A percentile compares a stretch with the other conserved stretches of the same genome.
Evolutionary conservation across 2,329 filamentous ascomycete species (phyloP).

Genomic region (Fusarium drepaniforme): DNA sequence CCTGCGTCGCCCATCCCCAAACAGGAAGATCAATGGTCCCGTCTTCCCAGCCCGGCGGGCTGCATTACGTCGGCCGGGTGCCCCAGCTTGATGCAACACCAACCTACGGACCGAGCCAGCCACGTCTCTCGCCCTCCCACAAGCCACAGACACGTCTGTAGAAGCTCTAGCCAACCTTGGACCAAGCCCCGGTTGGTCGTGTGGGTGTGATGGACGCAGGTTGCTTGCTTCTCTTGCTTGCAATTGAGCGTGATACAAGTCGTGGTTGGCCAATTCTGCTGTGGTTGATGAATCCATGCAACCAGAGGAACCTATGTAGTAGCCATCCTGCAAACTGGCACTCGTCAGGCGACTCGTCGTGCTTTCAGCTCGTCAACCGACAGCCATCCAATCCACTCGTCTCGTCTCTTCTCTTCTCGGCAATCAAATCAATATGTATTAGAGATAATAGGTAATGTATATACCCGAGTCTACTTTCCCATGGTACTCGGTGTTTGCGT

Average conservation of each 20-base stretch:
- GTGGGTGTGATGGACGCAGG: conserved; percentile 36
- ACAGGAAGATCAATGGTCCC: conserved; percentile 9
- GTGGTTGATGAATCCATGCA: conserved; percentile 16
- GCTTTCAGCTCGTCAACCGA: background rate
- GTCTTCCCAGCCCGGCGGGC: conserved; percentile 25
- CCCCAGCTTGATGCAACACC: conserved; percentile 32
- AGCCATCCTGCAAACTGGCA: background rate
- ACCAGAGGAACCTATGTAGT: background rate
- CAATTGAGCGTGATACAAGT: conserved; percentile 12
- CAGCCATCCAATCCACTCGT: background rate
- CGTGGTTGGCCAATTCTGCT: conserved; percentile 23
- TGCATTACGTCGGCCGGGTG: conserved; percentile 22
- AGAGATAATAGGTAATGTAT: background rate
- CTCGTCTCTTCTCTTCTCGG: background rate
- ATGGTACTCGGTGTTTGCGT: conserved; percentile 19
- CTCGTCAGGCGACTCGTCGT: background rate
- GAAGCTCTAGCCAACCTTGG: conserved; percentile 33
- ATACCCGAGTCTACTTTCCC: conserved; percentile 4
- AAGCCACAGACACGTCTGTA: conserved; percentile 23
- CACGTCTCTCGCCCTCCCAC: conserved; percentile 21
- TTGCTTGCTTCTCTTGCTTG: conserved; percentile 32
- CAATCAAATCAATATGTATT: conserved; percentile 2
- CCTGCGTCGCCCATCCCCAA: conserved; percentile 5
- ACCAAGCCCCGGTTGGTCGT: conserved; percentile 34
- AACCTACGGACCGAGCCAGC: conserved; percentile 33